Conservation (phyloP, 2,329 filamentous ascomycete genomes). For the Aspergillus thermomutatus region DNA sequence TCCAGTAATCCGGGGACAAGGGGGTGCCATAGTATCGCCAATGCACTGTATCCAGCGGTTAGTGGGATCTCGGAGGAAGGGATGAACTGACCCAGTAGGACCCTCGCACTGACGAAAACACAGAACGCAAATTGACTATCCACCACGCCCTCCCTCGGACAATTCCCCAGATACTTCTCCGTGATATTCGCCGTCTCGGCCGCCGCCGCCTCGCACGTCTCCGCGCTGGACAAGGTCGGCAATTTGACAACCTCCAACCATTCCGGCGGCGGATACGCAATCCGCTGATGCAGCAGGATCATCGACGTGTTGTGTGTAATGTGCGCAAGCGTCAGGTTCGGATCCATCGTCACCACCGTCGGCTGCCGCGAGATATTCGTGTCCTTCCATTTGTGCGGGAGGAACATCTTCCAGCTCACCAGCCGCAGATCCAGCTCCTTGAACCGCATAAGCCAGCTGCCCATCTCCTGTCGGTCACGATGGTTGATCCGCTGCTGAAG, state of each 20-base stretch:
- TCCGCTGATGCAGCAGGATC: conserved; percentile 49
- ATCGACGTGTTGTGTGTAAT: conserved; percentile 51
- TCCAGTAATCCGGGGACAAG: conserved; percentile 21
- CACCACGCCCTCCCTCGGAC: conserved; percentile 17
- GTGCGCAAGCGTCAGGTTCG: conserved; percentile 50
- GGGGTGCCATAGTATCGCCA: conserved; percentile 17
- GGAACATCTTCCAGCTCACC: conserved; percentile 48
- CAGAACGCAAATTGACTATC: conserved; percentile 46
- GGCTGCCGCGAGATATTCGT: conserved; percentile 8
- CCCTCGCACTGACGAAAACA: conserved; percentile 41
- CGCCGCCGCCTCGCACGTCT: conserved; percentile 49
- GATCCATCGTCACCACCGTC: conserved; percentile 39
- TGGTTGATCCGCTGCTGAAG: conserved; percentile 44
- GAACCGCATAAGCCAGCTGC: conserved; percentile 46
- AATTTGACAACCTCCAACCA: conserved; percentile 34
- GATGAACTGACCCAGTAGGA: conserved; percentile 15
- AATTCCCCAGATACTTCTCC: conserved; percentile 44
- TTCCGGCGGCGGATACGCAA: conserved; percentile 42
- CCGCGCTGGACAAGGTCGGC: conserved; percentile 46
- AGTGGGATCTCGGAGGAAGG: not conserved
- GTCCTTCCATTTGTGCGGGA: conserved; percentile 43
- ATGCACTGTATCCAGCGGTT: conserved; percentile 21
- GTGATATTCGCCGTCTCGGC: conserved; percentile 47
- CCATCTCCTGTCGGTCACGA: conserved; percentile 38
- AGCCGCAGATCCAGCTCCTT: conserved; percentile 48